A percentile compares a stretch with the other conserved stretches of the same genome.
Conservation (phyloP, 2,329 filamentous ascomycete species). For the Orbilia javanica region DNA sequence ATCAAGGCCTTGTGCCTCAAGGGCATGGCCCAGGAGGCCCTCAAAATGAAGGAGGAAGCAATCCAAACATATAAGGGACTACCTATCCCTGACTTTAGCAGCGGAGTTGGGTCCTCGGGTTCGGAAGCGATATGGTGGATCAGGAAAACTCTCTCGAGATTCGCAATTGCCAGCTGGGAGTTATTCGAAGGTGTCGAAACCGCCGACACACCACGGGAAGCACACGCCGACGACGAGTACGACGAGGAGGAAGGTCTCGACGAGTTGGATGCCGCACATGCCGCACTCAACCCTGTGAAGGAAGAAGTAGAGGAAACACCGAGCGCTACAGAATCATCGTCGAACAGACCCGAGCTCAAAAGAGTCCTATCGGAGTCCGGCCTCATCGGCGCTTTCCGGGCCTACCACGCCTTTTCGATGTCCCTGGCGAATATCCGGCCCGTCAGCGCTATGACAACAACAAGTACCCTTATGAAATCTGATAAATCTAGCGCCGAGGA, state of each 20-base stretch:
- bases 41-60: conserved; percentile 50
- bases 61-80: conserved; percentile 51
- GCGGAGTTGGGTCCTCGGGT: conserved; percentile 45
- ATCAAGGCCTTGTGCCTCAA: conserved; percentile 56
- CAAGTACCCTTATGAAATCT: conserved; percentile 38
- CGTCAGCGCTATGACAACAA: conserved; percentile 26
- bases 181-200: conserved; percentile 52
- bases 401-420: conserved; percentile 56
- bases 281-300: conserved; percentile 28
- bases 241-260: conserved; percentile 51
- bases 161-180: conserved; percentile 57
- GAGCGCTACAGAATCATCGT: background rate
- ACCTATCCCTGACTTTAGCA: conserved; percentile 52
- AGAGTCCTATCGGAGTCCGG: conserved; percentile 41
- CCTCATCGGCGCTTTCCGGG: conserved; percentile 54
- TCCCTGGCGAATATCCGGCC: conserved; percentile 42
- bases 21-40: conserved; percentile 53
- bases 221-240: conserved; percentile 45
- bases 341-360: conserved; percentile 38
- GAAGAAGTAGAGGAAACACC: conserved; percentile 18
- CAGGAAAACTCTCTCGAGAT: conserved; percentile 51
- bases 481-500: conserved; percentile 48
- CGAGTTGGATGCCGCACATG: conserved; percentile 43
- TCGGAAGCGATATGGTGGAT: conserved; percentile 53
- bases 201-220: conserved; percentile 38